Percentiles rank a stretch among this genome's conserved stretches.
These are phyloP conservation scores for Ogataea dorogensis DNA, from an alignment of 805 yeast genomes.

Conservation along the genomic window DNA sequence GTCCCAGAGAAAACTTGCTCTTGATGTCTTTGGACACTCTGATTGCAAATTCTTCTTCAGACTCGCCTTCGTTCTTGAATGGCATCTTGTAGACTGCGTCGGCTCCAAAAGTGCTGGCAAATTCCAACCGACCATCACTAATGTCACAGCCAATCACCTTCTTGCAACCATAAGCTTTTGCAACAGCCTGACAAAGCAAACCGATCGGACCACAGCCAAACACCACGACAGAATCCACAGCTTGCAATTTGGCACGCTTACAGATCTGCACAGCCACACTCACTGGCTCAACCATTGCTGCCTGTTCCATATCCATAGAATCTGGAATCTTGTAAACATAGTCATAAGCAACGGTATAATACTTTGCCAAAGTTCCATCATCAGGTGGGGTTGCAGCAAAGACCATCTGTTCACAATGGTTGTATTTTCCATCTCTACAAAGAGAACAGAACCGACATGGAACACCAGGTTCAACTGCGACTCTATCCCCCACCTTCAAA, in stretches of 20 bases:
- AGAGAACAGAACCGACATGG: constrained; percentile 75
- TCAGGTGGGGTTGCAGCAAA: constrained; percentile 91
- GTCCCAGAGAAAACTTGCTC: constrained; percentile 27
- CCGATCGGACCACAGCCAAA: constrained; percentile 94
- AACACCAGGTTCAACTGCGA: constrained; percentile 87
- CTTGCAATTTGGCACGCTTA: constrained; percentile 55
- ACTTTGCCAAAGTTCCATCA: constrained; percentile 77
- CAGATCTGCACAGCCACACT: constrained; percentile 84
- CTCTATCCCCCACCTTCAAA: constrained; percentile 76
- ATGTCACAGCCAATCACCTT: constrained; percentile 69
- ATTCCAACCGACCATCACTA: constrained; percentile 59
- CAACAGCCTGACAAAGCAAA: constrained; percentile 67
- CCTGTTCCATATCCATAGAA: constrained; percentile 73
- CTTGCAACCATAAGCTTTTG: constrained; percentile 74
- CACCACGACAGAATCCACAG: constrained; percentile 68
- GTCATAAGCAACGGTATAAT: constrained; percentile 77
- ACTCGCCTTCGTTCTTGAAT: constrained; percentile 47
- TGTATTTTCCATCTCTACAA: constrained; percentile 75
- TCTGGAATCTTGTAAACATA: constrained; percentile 79
- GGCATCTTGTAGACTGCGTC: constrained; percentile 53
- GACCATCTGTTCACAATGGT: constrained; percentile 81
- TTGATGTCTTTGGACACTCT: constrained; percentile 39
- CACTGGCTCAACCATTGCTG: constrained; percentile 84
- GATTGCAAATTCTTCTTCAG: constrained; percentile 40
- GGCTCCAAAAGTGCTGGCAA: constrained; percentile 60